phyloP scores from a whole-genome alignment of 495 filamentous ascomycete species.

The Podospora tetraspora region DNA sequence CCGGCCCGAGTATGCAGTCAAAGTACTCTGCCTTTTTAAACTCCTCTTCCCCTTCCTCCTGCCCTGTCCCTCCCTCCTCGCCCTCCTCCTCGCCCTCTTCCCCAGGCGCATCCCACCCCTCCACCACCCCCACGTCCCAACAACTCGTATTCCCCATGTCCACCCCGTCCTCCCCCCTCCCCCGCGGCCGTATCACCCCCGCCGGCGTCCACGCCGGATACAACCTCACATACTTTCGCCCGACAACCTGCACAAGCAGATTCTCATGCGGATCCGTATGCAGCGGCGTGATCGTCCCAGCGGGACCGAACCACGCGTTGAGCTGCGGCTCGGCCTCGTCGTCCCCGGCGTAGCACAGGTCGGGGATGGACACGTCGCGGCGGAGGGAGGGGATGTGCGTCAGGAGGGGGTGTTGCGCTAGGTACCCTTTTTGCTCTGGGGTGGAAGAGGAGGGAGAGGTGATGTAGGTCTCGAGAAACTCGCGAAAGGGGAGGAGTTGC shows the following conservation, averaged over 20 bases:
- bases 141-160: slow-evolving; percentile 90
- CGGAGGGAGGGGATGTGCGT: slow-evolving; percentile 73
- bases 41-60: slow-evolving; percentile 38
- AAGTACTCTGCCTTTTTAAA: slow-evolving; percentile 61
- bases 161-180: slow-evolving; percentile 62
- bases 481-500: slow-evolving; percentile 66
- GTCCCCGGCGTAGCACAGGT: slow-evolving; percentile 74
- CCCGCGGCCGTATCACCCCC: slow-evolving; percentile 47
- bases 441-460: slow-evolving; percentile 20
- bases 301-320: slow-evolving; percentile 94
- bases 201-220: slow-evolving; percentile 61
- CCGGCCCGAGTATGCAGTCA: slow-evolving; percentile 72
- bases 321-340: slow-evolving; percentile 49
- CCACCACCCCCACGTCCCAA: slow-evolving; percentile 62
- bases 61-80: background rate
- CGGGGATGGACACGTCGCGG: slow-evolving; percentile 72
- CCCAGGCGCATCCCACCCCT: slow-evolving; percentile 43
- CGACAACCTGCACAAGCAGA: slow-evolving; percentile 83
- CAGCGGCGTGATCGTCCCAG: slow-evolving; percentile 81
- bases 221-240: slow-evolving; percentile 82
- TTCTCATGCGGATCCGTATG: slow-evolving; percentile 96
- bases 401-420: slow-evolving; percentile 88
- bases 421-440: slow-evolving; percentile 51
- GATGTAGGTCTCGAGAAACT: slow-evolving; percentile 62
- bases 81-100: slow-evolving; percentile 16